These are phyloP conservation scores for Polytrichum commune DNA, from an alignment of 225 moss, liverwort and hornwort species.

Conservation along the genomic window DNA sequence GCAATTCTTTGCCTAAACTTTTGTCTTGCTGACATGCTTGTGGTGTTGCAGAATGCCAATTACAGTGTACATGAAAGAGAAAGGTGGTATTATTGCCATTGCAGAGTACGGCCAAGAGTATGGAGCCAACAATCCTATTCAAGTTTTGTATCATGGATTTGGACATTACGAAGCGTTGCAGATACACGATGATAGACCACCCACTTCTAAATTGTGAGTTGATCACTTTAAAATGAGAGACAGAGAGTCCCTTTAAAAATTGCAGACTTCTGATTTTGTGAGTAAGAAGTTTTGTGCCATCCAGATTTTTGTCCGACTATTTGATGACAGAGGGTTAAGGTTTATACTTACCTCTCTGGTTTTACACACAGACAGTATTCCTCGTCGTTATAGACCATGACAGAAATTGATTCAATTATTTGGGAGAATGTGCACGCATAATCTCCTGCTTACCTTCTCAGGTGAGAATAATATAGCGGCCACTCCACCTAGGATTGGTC, in stretches of 20 bases:
- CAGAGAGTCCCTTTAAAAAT: neutral
- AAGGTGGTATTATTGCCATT: conserved; percentile 81
- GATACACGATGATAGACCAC: conserved; percentile 48
- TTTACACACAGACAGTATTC: too few species aligned
- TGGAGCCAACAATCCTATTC: conserved; percentile 63
- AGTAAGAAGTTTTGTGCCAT: neutral
- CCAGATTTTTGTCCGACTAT: neutral
- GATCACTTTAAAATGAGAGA: neutral
- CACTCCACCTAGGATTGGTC: too few species aligned
- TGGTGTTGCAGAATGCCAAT: conserved; percentile 69
- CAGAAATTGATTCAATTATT: too few species aligned
- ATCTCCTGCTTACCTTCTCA: too few species aligned
- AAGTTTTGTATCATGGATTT: conserved; percentile 92
- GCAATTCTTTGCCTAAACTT: neutral
- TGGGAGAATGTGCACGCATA: too few species aligned
- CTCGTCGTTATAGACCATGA: too few species aligned
- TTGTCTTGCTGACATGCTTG: neutral
- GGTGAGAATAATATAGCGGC: too few species aligned
- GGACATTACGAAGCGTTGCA: conserved; percentile 94
- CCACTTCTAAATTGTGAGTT: conserved; percentile 35
- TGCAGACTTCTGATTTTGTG: neutral
- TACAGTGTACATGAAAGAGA: conserved; percentile 88
- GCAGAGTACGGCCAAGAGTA: conserved; percentile 94
- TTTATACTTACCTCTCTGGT: too few species aligned
- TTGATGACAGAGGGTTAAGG: neutral